Conservation (phyloP, 192 early-diverging fungal genomes). For the Polychytrium aggregatum region DNA sequence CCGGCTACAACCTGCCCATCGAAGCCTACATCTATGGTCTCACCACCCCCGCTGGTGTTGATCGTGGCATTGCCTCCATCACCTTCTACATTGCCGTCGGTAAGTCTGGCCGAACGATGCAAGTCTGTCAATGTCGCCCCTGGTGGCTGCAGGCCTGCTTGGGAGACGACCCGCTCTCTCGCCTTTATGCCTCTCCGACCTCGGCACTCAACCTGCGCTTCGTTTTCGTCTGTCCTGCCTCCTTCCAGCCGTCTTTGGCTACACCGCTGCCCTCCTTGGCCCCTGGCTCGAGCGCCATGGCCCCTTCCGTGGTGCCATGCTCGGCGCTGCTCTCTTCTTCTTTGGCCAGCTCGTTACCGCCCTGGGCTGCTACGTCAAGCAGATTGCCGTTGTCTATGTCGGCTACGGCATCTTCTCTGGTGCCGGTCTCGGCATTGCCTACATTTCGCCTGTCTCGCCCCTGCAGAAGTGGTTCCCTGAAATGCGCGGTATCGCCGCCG, state of each 20-base stretch:
- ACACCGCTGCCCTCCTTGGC: slow-evolving; percentile 57
- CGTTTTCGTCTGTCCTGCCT: too few species aligned
- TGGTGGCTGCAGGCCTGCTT: too few species aligned
- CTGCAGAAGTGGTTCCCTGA: slow-evolving; percentile 75
- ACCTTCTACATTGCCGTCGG: slow-evolving; percentile 71
- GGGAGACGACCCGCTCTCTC: too few species aligned
- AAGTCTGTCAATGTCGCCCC: neutral
- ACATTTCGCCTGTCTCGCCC: slow-evolving; percentile 63
- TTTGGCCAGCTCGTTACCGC: slow-evolving; percentile 56
- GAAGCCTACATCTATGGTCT: slow-evolving; percentile 40
- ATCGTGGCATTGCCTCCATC: slow-evolving; percentile 38
- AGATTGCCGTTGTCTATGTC: slow-evolving; percentile 36
- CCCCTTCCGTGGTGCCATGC: slow-evolving; percentile 50
- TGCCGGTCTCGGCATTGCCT: slow-evolving; percentile 56
- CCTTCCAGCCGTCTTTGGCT: slow-evolving; percentile 53
- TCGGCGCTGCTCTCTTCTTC: slow-evolving; percentile 57
- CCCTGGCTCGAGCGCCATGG: slow-evolving; percentile 72
- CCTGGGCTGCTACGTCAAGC: slow-evolving; percentile 29
- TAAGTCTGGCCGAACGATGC: too few species aligned
- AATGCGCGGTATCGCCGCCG: slow-evolving; percentile 60
- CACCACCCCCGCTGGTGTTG: slow-evolving; percentile 24
- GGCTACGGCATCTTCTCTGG: slow-evolving; percentile 66
- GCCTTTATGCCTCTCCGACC: too few species aligned
- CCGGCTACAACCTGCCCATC: slow-evolving; percentile 63
- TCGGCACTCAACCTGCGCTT: too few species aligned